These are phyloP conservation scores for Mycena haematopus DNA, from an alignment of 768 basidiomycete genomes.

Conservation along the genomic window DNA sequence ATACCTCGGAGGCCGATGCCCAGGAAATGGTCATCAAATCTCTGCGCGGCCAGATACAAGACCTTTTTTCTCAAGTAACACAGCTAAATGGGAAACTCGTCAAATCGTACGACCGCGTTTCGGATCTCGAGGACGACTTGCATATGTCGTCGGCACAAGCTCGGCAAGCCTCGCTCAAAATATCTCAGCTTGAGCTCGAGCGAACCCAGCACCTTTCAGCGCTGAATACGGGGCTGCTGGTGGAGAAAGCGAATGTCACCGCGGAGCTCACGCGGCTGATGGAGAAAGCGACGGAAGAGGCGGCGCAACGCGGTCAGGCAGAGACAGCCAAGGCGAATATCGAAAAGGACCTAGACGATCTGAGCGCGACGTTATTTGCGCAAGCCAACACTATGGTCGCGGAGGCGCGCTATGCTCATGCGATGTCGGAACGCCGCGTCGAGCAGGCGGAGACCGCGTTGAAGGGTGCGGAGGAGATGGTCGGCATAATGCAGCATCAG, in stretches of 20 bases:
- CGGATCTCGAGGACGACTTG: slow-evolving; percentile 90
- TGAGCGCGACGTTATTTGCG: slow-evolving; percentile 87
- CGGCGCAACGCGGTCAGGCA: slow-evolving; percentile 87
- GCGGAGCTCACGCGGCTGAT: slow-evolving; percentile 91
- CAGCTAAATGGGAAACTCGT: slow-evolving; percentile 94
- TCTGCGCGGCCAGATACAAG: slow-evolving; percentile 80
- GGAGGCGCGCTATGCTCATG: slow-evolving; percentile 76
- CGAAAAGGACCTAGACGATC: slow-evolving; percentile 93
- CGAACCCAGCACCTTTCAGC: slow-evolving; percentile 87
- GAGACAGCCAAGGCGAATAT: slow-evolving; percentile 83
- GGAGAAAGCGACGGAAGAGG: slow-evolving; percentile 95
- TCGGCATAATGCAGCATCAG: slow-evolving; percentile 82
- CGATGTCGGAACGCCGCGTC: slow-evolving; percentile 74
- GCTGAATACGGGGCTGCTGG: slow-evolving; percentile 88
- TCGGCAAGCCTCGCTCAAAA: slow-evolving; percentile 65
- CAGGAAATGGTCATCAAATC: slow-evolving; percentile 85
- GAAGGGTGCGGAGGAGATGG: slow-evolving; percentile 85
- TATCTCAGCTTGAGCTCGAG: slow-evolving; percentile 84
- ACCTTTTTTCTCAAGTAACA: slow-evolving; percentile 88
- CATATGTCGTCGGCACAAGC: slow-evolving; percentile 68
- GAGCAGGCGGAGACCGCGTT: slow-evolving; percentile 79
- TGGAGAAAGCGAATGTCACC: slow-evolving; percentile 91
- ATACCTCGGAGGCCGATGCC: slow-evolving; percentile 58
- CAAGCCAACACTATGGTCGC: slow-evolving; percentile 99
- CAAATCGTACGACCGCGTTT: slow-evolving; percentile 87